These are phyloP conservation scores for Xylaria telfairii DNA, from an alignment of 495 filamentous ascomycete genomes.

Conservation along the genomic window DNA sequence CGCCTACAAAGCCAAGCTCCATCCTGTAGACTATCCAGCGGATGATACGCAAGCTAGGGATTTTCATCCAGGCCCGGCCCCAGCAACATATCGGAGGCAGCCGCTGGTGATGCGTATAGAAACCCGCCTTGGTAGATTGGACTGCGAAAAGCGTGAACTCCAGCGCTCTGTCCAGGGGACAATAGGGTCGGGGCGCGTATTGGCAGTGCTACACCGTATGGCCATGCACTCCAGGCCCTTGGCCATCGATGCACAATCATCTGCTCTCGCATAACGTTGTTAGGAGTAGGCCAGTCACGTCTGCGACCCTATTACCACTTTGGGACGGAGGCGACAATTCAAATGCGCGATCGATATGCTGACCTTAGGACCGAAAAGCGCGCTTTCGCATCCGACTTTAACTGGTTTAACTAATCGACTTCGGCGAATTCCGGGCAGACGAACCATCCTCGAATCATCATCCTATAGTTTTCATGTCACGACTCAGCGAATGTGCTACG, in stretches of 20 bases:
- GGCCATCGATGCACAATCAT: background rate
- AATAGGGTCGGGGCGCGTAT: background rate
- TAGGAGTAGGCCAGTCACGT: background rate
- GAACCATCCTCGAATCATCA: conserved; percentile 3
- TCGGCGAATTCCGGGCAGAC: conserved; percentile 5
- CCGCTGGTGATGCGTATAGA: background rate
- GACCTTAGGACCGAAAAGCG: background rate
- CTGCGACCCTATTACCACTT: background rate
- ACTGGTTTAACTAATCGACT: background rate
- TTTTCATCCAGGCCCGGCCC: background rate
- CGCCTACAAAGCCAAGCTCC: background rate
- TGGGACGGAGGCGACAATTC: background rate
- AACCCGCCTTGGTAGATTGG: background rate
- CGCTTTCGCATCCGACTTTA: conserved; percentile 4
- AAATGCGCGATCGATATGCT: background rate
- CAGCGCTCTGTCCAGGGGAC: background rate
- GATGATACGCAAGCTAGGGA: conserved; percentile 1
- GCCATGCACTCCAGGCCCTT: background rate
- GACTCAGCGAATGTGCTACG: conserved; percentile 4
- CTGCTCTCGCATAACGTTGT: background rate
- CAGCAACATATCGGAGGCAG: background rate
- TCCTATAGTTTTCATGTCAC: background rate
- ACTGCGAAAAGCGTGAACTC: background rate
- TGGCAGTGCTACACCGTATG: background rate
- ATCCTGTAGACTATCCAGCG: background rate